Conservation (phyloP, 768 basidiomycete species). For the Tremella mesenterica region DNA sequence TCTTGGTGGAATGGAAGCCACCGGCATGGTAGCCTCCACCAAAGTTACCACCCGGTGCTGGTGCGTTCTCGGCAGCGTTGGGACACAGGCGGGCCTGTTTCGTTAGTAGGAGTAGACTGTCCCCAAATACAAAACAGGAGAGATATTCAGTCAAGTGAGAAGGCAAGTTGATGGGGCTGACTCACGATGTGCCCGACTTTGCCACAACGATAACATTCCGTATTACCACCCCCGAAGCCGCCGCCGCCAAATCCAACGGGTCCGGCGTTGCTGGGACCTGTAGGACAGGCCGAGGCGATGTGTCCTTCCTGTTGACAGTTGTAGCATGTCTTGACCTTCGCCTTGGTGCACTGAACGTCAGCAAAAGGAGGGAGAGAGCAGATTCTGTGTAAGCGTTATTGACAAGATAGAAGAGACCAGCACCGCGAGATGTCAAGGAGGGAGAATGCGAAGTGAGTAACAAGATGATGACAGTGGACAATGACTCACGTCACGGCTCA, state of each 20-base stretch:
- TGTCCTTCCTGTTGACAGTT: conserved; percentile 43
- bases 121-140: conserved; percentile 7
- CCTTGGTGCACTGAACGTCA: conserved; percentile 36
- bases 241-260: conserved; percentile 22
- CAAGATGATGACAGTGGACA: neutral
- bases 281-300: conserved; percentile 40
- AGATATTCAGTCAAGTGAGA: neutral
- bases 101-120: neutral
- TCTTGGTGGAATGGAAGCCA: conserved; percentile 30
- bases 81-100: conserved; percentile 40
- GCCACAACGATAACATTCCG: conserved; percentile 44
- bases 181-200: conserved; percentile 44
- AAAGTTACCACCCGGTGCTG: conserved; percentile 20
- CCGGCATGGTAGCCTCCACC: conserved; percentile 32
- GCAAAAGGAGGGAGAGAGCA: neutral
- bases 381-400: neutral
- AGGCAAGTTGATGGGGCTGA: neutral
- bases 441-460: neutral
- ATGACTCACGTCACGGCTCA: conserved; percentile 33
- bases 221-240: conserved; percentile 28
- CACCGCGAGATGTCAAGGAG: no score
- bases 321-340: conserved; percentile 44
- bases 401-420: neutral
- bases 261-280: conserved; percentile 27
- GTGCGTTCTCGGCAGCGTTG: conserved; percentile 25